Base-by-base conservation (phyloP, 2,329 filamentous ascomycete species). In the Trichoderma citrinoviride region DNA sequence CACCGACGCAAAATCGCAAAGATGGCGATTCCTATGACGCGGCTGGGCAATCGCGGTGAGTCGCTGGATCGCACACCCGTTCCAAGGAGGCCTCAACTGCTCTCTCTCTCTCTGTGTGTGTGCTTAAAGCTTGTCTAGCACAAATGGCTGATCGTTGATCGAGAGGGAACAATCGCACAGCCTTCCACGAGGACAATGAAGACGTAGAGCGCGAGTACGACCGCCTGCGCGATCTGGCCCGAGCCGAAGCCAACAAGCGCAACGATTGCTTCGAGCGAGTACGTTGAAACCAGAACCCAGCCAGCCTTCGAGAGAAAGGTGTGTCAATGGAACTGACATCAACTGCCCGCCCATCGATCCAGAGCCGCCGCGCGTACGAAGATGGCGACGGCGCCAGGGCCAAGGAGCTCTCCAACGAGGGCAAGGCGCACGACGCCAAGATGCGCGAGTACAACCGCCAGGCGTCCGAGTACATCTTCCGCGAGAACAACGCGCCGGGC, bases 381-480 rank as follows among this genome's bases (percentile, higher is more conserved):
- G 83, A 82, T 64, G 93, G 94, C 74, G 92, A 98, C 76, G 91
- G 93, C 70, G 92, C 86, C 19, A 81, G 76, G n/a, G 95, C 95
- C 57, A 93, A 97, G 77, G 81, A 91, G 63, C 84, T 97, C 60
- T 93, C 90, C 44, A 88, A 95, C 72, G 86, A 96, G 77, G 92
- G 91, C 73, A 97, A 98, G 79, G 78, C 81, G 50, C 93, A 98
- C 77, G 93, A 89, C 47, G 86, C 87, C 65, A 86, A 90, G 75
- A 95, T 96, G 87, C 92, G 96, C 70, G 83, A 89, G 66, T 96
- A 93, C 80, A 97, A 97, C 82, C 87, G 86, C 69, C 92, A 97
- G 77, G 95, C 95, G 1, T 92, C 91, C 66, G 91, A 97, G 66
- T 96, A 86, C 77, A 98, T 98, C 75, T 97, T 99, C 81, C 89